Evolutionary conservation across 75 land plant genomes (phyloP), one percentile per base, ranked within the genome.

Genomic region (Larix kaempferi): DNA sequence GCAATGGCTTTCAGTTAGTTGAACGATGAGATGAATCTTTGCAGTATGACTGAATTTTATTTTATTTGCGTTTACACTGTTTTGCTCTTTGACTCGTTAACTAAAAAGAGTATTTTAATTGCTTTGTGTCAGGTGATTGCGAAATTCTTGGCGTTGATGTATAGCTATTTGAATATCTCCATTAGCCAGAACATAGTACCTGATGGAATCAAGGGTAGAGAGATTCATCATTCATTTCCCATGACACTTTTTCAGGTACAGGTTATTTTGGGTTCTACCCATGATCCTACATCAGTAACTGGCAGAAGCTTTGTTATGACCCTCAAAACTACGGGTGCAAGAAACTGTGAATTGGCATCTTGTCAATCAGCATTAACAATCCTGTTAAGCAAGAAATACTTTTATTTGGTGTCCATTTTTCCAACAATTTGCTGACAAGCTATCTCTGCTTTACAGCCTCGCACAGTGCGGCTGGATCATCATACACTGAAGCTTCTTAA

Each of bases 151-250:
- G 82, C 90, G 16, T 82, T 95, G 82, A 83, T 98, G 94, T 95
- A 95, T 78, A 90, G 94, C 66, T 95, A 90, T 75, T 76, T 95
- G 86, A 94, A 92, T 29, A 86, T 93, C 52, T 98, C 98, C 11
- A 87, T 93, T 13, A 91, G 92, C 74, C 79, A 89, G 78, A 90
- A 89, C 78, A 86, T 86, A n/a, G 94, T 98, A 41, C 99, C 99
- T n/a, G 98, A 95, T 89, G 96, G 80, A 55, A 93, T 98, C 63
- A 93, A 95, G 86, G 98, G 99, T 67, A 87, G 99, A 74, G 88
- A 86, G 35, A 87, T 98, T 74, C 98, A 95, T 71, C 90, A 93
- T 69, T 83, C 91, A 10, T 95, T 91, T 78, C 98, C 98, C 35
- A 86, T 95, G 87, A 93, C 94, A 29, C 87, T 98, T 58, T 92